Evolutionary conservation across 805 yeast genomes (phyloP).

Genomic region (Lipomyces yamadae): DNA sequence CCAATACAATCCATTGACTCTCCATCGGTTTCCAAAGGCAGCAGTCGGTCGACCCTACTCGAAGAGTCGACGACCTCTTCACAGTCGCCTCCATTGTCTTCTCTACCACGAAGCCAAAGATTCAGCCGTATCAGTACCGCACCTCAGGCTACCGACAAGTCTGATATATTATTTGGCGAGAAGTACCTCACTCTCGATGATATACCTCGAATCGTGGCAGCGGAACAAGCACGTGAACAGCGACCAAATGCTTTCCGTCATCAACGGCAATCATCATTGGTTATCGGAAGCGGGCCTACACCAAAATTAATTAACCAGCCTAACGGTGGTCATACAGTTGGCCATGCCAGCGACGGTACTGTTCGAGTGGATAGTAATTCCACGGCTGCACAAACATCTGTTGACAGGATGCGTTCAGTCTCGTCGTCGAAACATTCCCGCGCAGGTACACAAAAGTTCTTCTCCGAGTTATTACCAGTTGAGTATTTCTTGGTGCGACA

Average conservation of each 20-base stretch:
- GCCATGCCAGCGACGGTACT: conserved; percentile 6
- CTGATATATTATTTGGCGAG: conserved; percentile 49
- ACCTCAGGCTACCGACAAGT: conserved; percentile 11
- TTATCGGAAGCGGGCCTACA: conserved; percentile 20
- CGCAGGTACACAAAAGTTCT: conserved; percentile 31
- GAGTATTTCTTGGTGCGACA: conserved; percentile 66
- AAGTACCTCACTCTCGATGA: conserved; percentile 91
- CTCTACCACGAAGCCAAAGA: background rate
- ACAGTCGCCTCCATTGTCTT: background rate
- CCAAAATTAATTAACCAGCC: conserved; percentile 27
- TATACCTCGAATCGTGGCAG: conserved; percentile 94
- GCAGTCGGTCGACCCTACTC: background rate
- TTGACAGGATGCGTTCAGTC: conserved; percentile 16
- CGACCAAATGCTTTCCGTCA: conserved; percentile 91
- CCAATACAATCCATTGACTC: background rate
- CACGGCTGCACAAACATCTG: conserved; percentile 5
- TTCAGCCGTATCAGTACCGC: background rate
- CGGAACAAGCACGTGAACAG: conserved; percentile 92
- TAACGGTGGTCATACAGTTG: conserved; percentile 9
- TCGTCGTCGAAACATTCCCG: conserved; percentile 20
- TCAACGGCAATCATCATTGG: conserved; percentile 24
- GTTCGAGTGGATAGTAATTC: background rate
- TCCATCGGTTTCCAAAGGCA: background rate
- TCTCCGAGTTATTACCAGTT: conserved; percentile 52
- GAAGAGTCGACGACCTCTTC: background rate